Percentiles rank a stretch among this genome's conserved stretches.
phyloP scores from a whole-genome alignment of 2,329 filamentous ascomycete species.

The Colletotrichum falcatum region DNA sequence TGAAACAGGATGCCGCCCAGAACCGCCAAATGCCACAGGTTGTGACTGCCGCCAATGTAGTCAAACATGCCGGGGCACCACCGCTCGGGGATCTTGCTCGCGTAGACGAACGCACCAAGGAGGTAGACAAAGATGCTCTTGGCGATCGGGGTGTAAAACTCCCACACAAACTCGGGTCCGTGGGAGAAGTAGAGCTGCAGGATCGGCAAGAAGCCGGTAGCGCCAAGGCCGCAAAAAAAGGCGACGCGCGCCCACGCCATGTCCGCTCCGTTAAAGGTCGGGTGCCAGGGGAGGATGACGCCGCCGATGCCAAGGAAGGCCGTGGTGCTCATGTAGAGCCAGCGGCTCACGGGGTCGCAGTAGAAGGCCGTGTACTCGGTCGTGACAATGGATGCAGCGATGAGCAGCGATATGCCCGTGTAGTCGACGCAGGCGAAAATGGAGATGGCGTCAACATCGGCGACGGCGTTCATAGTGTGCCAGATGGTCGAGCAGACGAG shows the following conservation, averaged over 20 bases:
- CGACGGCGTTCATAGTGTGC: constrained; percentile 99
- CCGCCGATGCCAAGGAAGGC: constrained; percentile 85
- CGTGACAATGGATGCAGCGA: constrained; percentile 96
- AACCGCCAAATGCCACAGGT: constrained; percentile 96
- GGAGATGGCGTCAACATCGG: constrained; percentile 88
- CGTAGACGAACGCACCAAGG: constrained; percentile 86
- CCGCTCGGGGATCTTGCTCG: constrained; percentile 90
- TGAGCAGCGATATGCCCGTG: constrained; percentile 94
- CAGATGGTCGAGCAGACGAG: constrained; percentile 95
- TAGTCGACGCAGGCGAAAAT: constrained; percentile 98
- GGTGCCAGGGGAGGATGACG: constrained; percentile 95
- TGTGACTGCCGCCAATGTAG: constrained; percentile 94
- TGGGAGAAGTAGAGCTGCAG: constrained; percentile 84
- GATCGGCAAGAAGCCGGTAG: constrained; percentile 90
- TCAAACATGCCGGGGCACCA: constrained; percentile 96
- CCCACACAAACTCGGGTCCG: constrained; percentile 82
- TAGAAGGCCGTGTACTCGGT: constrained; percentile 99
- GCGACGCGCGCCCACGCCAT: constrained; percentile 93
- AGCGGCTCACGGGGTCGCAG: constrained; percentile 90
- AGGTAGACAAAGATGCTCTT: constrained; percentile 92
- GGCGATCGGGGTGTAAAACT: constrained; percentile 88
- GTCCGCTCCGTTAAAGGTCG: constrained; percentile 90
- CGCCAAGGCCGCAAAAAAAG: constrained; percentile 89
- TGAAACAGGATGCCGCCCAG: constrained; percentile 97
- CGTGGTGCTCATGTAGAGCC: constrained; percentile 86